phyloP scores from a whole-genome alignment of 2,329 filamentous ascomycete species.

The Pseudogymnoascus sp. region DNA sequence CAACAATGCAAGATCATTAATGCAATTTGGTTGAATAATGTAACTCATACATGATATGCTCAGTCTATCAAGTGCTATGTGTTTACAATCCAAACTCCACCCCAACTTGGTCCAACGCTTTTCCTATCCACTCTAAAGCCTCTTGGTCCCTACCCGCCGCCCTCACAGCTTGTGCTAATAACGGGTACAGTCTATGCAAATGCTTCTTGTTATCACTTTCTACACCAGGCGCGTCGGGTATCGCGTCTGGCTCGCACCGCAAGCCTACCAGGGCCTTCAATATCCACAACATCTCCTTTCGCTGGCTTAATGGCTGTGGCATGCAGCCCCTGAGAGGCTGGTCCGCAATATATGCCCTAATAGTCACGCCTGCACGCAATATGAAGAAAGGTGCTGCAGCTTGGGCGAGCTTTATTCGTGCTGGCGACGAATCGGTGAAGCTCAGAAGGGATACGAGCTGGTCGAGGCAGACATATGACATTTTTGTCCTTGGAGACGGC shows the following conservation, averaged over 20 bases:
- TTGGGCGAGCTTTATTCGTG: slow-evolving; percentile 50
- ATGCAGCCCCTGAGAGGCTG: slow-evolving; percentile 82
- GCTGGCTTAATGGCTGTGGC: slow-evolving; percentile 77
- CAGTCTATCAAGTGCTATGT: neutral
- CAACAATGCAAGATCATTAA: neutral
- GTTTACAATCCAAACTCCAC: slow-evolving; percentile 38
- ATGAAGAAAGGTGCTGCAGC: slow-evolving; percentile 76
- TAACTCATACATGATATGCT: neutral
- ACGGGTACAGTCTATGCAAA: slow-evolving; percentile 70
- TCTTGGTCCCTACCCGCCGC: slow-evolving; percentile 56
- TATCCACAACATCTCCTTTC: slow-evolving; percentile 69
- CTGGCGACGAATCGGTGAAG: slow-evolving; percentile 35
- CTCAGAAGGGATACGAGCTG: slow-evolving; percentile 67
- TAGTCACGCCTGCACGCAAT: slow-evolving; percentile 67
- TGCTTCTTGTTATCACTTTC: slow-evolving; percentile 61
- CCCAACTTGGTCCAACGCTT: slow-evolving; percentile 56
- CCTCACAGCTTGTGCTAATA: slow-evolving; percentile 58
- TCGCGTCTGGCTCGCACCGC: slow-evolving; percentile 61
- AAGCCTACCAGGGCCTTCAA: slow-evolving; percentile 60
- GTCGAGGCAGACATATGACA: slow-evolving; percentile 74
- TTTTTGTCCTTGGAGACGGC: slow-evolving; percentile 58
- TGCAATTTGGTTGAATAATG: neutral
- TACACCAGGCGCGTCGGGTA: slow-evolving; percentile 49
- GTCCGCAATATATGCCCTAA: slow-evolving; percentile 84
- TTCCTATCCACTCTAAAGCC: slow-evolving; percentile 49